Percentiles rank a stretch among this genome's conserved stretches.
Conservation (phyloP, 2,329 filamentous ascomycete species). For the Penicillium sp. region DNA sequence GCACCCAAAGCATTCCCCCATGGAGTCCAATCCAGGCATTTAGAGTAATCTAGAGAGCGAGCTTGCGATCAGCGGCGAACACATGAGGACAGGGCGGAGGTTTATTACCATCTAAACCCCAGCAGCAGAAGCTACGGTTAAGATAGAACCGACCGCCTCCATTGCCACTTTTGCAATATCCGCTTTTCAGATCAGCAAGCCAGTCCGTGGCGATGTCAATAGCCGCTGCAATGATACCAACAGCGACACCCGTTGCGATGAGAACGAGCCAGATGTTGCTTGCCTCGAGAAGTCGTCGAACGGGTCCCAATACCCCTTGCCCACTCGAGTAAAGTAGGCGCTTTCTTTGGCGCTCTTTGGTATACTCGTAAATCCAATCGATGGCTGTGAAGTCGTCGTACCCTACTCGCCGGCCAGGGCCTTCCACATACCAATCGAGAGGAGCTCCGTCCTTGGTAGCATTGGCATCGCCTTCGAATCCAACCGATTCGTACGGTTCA, state of each 20-base stretch:
- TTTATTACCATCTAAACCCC: slow-evolving; percentile 68
- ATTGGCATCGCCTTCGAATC: slow-evolving; percentile 23
- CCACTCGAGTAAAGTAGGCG: slow-evolving; percentile 66
- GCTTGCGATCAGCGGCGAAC: not conserved
- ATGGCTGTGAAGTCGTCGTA: slow-evolving; percentile 97
- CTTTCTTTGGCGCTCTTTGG: slow-evolving; percentile 84
- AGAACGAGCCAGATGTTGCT: slow-evolving; percentile 90
- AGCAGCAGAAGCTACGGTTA: slow-evolving; percentile 87
- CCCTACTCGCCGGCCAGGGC: slow-evolving; percentile 79
- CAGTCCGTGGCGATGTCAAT: slow-evolving; percentile 91
- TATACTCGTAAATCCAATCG: slow-evolving; percentile 99
- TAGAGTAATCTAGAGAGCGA: slow-evolving; percentile 53
- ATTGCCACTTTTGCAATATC: slow-evolving; percentile 70
- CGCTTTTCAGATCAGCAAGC: slow-evolving; percentile 86
- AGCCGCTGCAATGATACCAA: slow-evolving; percentile 75
- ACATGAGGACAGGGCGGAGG: not conserved
- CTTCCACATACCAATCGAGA: slow-evolving; percentile 82
- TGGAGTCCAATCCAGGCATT: slow-evolving; percentile 79
- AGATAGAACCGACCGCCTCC: slow-evolving; percentile 87
- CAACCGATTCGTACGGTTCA: slow-evolving; percentile 18
- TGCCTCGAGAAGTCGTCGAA: slow-evolving; percentile 69
- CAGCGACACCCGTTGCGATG: slow-evolving; percentile 74
- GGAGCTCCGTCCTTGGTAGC: slow-evolving; percentile 38
- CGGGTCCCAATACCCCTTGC: slow-evolving; percentile 64
- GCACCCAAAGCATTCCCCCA: slow-evolving; percentile 75